Base-by-base conservation (phyloP, 2,329 filamentous ascomycete genomes). In the Cercospora sp. region DNA sequence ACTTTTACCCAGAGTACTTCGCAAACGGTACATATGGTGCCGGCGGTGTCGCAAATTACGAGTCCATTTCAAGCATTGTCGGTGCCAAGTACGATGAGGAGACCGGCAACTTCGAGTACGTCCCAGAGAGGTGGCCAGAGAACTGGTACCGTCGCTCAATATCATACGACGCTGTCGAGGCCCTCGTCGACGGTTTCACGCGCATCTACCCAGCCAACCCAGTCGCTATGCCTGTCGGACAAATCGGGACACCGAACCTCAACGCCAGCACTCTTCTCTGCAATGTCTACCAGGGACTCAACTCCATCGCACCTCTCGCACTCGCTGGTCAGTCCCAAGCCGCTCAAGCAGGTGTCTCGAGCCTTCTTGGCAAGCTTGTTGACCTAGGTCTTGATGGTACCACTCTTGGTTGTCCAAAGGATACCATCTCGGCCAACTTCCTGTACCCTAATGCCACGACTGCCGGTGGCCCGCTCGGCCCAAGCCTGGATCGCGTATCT, bases 1-100 rank as follows among this genome's bases (percentile, higher is more conserved):
- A 73, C 31, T 76, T 77, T 69, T 76, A 76, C 69, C 73, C 75
- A 1, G 68, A 74, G 5, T 76, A 75, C 68, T 77, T 76, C 78
- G 77, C 75, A 33, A 80, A 80, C 69, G 76, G 77, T 20, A 80
- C 78, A 13, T 79, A 78, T 66, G 77, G 75, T 18, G 70, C 70
- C 1, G 78, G 77, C 16, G 78, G 79, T 68, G 75, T 79, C 28
- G 71, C 78, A 45, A 80, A 75, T 70, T 76, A 76, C 71, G 73
- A 76, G 62, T 75, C 73, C 5, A 72, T 77, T 65, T 73, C 73
- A 3, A 70, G 64, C 59, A 76, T 76, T 60, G 65, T 77, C 31
- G 75, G 75, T n/a, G 75, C 73, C 20, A 51, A 73, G 63, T 67
- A 69, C 26, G 58, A 76, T 60, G 36, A 69, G 51, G 63, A 65